Evolutionary conservation across 1,139 yeast genomes (phyloP).

Genomic region (Blastobotrys apis): DNA sequence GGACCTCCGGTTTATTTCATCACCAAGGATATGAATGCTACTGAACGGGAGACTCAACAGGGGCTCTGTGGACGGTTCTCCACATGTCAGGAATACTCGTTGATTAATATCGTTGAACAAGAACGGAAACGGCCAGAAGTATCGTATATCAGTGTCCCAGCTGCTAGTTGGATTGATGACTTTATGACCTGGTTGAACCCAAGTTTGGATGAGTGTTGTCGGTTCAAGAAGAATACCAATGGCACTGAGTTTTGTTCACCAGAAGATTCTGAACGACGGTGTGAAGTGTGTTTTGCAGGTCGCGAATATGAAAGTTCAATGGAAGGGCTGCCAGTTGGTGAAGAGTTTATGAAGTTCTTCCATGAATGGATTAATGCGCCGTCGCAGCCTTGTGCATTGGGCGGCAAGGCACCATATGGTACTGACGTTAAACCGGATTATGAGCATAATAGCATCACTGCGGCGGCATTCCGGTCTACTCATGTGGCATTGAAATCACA

Average conservation of each 20-base stretch:
- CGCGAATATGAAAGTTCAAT: slow-evolving; percentile 62
- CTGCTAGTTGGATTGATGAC: slow-evolving; percentile 92
- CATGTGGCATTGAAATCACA: slow-evolving; percentile 82
- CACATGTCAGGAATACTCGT: slow-evolving; percentile 70
- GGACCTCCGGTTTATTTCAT: slow-evolving; percentile 94
- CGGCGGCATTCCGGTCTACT: slow-evolving; percentile 74
- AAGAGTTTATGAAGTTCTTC: slow-evolving; percentile 68
- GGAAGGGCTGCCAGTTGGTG: slow-evolving; percentile 79
- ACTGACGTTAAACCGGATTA: slow-evolving; percentile 49
- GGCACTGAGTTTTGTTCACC: slow-evolving; percentile 60
- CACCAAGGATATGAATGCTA: slow-evolving; percentile 59
- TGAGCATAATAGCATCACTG: slow-evolving; percentile 39
- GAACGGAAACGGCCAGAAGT: slow-evolving; percentile 64
- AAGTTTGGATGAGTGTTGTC: slow-evolving; percentile 77
- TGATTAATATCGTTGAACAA: slow-evolving; percentile 81
- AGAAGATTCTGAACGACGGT: slow-evolving; percentile 62
- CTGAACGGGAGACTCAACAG: slow-evolving; percentile 59
- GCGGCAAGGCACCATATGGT: slow-evolving; percentile 91
- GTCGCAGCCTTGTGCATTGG: slow-evolving; percentile 90
- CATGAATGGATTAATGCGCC: slow-evolving; percentile 78
- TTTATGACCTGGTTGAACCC: slow-evolving; percentile 86
- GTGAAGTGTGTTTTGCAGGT: slow-evolving; percentile 63
- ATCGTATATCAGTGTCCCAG: slow-evolving; percentile 73
- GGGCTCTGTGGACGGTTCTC: slow-evolving; percentile 83
- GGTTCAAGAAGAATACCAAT: slow-evolving; percentile 44